Conservation (phyloP, 768 basidiomycete species). For the Tulasnella sp. region DNA sequence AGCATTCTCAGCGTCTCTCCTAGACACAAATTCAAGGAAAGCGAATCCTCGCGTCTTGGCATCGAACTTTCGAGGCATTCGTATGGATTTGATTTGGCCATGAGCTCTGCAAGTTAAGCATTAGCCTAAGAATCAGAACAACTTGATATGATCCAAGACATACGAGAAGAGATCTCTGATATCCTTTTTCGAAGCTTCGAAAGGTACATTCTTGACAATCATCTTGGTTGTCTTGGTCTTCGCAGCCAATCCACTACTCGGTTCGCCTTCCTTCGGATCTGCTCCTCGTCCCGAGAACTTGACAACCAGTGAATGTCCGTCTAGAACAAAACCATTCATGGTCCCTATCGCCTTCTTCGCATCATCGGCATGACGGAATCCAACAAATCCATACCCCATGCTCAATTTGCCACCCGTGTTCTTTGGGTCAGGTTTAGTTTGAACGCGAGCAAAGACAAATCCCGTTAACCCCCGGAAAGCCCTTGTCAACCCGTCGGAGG, state of each 20-base stretch:
- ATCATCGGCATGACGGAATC: slow-evolving; percentile 62
- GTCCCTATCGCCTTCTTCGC: slow-evolving; percentile 64
- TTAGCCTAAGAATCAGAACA: not conserved
- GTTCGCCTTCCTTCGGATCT: slow-evolving; percentile 33
- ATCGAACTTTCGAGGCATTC: slow-evolving; percentile 85
- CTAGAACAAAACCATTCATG: slow-evolving; percentile 70
- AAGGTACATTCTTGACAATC: slow-evolving; percentile 96
- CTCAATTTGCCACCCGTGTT: slow-evolving; percentile 52
- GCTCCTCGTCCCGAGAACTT: slow-evolving; percentile 75
- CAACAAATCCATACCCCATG: slow-evolving; percentile 96
- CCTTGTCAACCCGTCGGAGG: slow-evolving; percentile 52
- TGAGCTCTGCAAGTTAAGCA: slow-evolving; percentile 49
- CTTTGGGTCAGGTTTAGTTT: slow-evolving; percentile 83
- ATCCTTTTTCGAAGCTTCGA: slow-evolving; percentile 91
- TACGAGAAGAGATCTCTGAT: slow-evolving; percentile 80
- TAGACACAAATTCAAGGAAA: slow-evolving; percentile 85
- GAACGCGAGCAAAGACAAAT: slow-evolving; percentile 78
- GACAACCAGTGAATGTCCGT: slow-evolving; percentile 73
- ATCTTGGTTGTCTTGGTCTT: slow-evolving; percentile 78
- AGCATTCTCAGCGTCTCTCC: slow-evolving; percentile 81
- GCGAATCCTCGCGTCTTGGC: slow-evolving; percentile 85
- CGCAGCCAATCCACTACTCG: slow-evolving; percentile 29
- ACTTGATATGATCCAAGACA: not conserved
- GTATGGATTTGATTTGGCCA: slow-evolving; percentile 86
- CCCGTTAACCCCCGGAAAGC: slow-evolving; percentile 63